Percentiles rank a stretch among this genome's conserved stretches.
These are phyloP conservation scores for Melastoma candidum DNA, from an alignment of 441 rosid genomes.

Conservation along the genomic window DNA sequence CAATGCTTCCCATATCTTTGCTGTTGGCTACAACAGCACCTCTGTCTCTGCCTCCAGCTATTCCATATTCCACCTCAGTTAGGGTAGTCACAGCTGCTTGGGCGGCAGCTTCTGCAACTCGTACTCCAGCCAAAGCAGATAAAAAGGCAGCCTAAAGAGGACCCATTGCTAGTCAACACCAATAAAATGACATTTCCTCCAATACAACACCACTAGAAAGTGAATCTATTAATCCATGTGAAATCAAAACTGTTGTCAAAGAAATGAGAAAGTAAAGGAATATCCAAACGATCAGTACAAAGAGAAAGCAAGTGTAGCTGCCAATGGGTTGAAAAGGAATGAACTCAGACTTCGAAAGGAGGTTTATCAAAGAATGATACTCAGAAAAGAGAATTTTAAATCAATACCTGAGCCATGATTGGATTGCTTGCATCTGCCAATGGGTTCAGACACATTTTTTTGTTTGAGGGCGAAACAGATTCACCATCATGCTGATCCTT, in stretches of 20 bases:
- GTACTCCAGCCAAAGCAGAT: slow-evolving; percentile 75
- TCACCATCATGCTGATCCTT: slow-evolving; percentile 27
- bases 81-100: slow-evolving; percentile 56
- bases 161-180: background rate
- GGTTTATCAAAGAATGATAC: too few relatives aligned
- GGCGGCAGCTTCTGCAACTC: slow-evolving; percentile 80
- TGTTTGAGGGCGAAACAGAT: slow-evolving; percentile 25
- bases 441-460: slow-evolving; percentile 61
- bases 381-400: background rate
- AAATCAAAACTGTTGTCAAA: too few relatives aligned
- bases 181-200: too few relatives aligned
- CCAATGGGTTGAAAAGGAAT: too few relatives aligned
- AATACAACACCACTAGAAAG: too few relatives aligned
- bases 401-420: slow-evolving; percentile 84
- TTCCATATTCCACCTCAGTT: slow-evolving; percentile 31
- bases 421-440: slow-evolving; percentile 98
- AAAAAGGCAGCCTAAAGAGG: slow-evolving; percentile 72
- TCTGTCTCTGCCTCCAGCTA: slow-evolving; percentile 19
- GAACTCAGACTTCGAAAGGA: too few relatives aligned
- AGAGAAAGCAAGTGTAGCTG: too few relatives aligned
- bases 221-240: too few relatives aligned
- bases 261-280: too few relatives aligned
- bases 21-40: background rate
- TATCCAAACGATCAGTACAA: too few relatives aligned
- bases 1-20: too few relatives aligned